Evolutionary conservation across 768 basidiomycete species (phyloP).

Genomic region (Tulasnella sp.): DNA sequence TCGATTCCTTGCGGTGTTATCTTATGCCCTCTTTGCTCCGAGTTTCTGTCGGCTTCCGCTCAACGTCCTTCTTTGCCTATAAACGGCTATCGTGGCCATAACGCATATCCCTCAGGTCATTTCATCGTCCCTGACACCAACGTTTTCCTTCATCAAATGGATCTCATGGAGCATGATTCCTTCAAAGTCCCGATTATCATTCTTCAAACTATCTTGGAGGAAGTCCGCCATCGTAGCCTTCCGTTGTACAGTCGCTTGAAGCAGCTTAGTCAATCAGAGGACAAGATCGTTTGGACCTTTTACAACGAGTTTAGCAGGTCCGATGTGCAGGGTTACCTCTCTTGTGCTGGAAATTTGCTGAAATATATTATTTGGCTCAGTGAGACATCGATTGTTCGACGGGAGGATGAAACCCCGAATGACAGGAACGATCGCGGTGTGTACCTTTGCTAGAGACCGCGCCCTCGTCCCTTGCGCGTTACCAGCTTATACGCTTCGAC

Average conservation of each 20-base stretch:
- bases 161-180: conserved; percentile 78
- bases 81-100: conserved; percentile 61
- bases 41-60: background rate
- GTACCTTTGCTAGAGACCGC: conserved; percentile 25
- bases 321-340: conserved; percentile 43
- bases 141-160: conserved; percentile 96
- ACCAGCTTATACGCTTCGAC: background rate
- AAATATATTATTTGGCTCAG: conserved; percentile 46
- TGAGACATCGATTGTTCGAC: conserved; percentile 77
- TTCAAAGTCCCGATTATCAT: conserved; percentile 83
- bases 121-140: conserved; percentile 94
- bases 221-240: conserved; percentile 91
- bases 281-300: conserved; percentile 81
- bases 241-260: conserved; percentile 93
- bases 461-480: background rate
- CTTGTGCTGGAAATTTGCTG: background rate
- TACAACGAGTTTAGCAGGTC: conserved; percentile 86
- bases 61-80: conserved; percentile 58
- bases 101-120: conserved; percentile 65
- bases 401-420: conserved; percentile 82
- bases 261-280: conserved; percentile 79
- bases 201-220: conserved; percentile 93
- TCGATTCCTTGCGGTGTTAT: conserved; percentile 87
- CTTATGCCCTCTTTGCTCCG: conserved; percentile 65
- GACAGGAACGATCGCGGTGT: conserved; percentile 93